These are phyloP conservation scores for Thraustochytrium striatum DNA, from an alignment of 352 stramenopile genomes.

Conservation along the genomic window DNA sequence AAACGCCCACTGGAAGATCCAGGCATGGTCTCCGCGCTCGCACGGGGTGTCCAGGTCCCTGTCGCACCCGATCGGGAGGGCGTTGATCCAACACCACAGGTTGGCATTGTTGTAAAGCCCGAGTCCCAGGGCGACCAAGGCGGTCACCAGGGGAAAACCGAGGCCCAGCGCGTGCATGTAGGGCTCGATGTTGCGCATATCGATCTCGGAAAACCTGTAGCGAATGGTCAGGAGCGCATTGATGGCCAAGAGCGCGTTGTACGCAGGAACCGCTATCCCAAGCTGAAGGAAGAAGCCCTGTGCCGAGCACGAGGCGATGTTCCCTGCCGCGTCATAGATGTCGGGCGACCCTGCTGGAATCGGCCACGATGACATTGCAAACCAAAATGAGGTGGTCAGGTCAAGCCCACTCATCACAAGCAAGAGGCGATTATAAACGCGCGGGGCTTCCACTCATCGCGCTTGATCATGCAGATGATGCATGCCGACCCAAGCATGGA, in stretches of 20 bases:
- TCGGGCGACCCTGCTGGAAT: conserved; percentile 53
- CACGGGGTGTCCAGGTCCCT: conserved; percentile 9
- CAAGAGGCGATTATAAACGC: conserved; percentile 53
- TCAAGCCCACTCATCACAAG: conserved; percentile 56
- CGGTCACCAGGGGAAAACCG: conserved; percentile 49
- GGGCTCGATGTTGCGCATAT: conserved; percentile 42
- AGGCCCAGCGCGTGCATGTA: conserved; percentile 48
- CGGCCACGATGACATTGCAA: conserved; percentile 52
- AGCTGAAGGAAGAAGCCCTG: conserved; percentile 42
- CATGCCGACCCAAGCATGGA: conserved; percentile 52
- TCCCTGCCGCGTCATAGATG: conserved; percentile 47
- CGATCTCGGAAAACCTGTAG: conserved; percentile 23
- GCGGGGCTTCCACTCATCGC: conserved; percentile 27
- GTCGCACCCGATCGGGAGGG: conserved; percentile 51
- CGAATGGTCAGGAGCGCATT: conserved; percentile 45
- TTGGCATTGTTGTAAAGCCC: conserved; percentile 53
- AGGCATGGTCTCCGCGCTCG: conserved; percentile 54
- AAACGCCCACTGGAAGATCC: conserved; percentile 53
- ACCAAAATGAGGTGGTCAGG: conserved; percentile 49
- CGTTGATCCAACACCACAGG: conserved; percentile 58
- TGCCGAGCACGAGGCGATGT: conserved; percentile 28
- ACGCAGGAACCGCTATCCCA: conserved; percentile 31
- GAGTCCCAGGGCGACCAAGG: conserved; percentile 30
- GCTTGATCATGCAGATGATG: conserved; percentile 53
- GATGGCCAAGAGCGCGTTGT: conserved; percentile 49